phyloP scores from a whole-genome alignment of 371 early-diverging fungal species.

The Entomophthora muscae region DNA sequence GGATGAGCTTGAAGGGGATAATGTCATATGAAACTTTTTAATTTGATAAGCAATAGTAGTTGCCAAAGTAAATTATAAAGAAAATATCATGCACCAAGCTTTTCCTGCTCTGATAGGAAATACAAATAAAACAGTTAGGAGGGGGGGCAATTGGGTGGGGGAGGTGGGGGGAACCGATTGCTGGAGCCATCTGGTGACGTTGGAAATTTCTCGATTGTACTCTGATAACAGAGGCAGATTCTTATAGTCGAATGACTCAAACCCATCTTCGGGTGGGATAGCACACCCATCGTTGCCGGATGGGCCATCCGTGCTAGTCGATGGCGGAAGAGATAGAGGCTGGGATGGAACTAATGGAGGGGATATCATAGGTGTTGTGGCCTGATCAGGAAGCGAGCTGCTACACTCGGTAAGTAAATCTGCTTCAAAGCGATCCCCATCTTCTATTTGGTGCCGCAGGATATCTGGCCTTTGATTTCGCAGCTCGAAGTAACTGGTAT shows the following conservation, averaged over 20 bases:
- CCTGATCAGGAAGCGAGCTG: neutral
- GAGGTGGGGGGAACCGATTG: neutral
- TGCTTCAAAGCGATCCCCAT: slow-evolving; percentile 1
- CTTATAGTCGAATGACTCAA: slow-evolving; percentile 9
- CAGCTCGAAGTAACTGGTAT: slow-evolving; percentile 86
- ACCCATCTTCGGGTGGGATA: neutral
- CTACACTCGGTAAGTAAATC: slow-evolving; percentile 4
- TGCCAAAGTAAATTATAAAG: too few species aligned
- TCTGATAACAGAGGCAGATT: slow-evolving; percentile 3
- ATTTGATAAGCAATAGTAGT: too few species aligned
- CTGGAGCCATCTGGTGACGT: neutral
- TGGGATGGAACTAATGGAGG: neutral
- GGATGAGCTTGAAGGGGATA: too few species aligned
- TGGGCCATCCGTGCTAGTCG: neutral
- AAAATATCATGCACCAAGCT: too few species aligned
- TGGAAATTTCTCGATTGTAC: slow-evolving; percentile 9
- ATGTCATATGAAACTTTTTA: too few species aligned
- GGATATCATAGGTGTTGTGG: neutral
- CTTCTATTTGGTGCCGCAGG: neutral
- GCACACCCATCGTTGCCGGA: neutral
- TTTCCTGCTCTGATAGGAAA: too few species aligned
- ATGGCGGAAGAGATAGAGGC: too few species aligned
- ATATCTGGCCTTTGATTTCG: slow-evolving; percentile 52
- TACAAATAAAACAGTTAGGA: neutral
- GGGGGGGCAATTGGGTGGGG: neutral